Percentiles rank a stretch among this genome's conserved stretches.
Evolutionary conservation across 2,329 filamentous ascomycete genomes (phyloP).

Genomic region (Botrytis aclada): DNA sequence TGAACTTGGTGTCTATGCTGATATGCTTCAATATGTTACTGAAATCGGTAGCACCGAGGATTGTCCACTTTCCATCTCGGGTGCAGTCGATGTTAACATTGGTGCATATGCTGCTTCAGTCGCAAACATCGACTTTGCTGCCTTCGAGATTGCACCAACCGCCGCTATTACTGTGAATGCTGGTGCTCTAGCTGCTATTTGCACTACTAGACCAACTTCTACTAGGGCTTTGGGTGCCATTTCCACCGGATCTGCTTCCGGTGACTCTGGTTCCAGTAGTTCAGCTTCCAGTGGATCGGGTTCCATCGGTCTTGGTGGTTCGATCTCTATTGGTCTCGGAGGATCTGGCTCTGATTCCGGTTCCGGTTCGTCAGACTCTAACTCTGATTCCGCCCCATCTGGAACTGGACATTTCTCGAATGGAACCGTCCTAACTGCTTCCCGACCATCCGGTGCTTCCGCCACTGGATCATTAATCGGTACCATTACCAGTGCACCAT

Average conservation of each 20-base stretch:
- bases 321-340: background rate
- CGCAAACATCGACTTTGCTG: conserved; percentile 26
- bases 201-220: background rate
- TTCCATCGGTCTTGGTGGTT: no score
- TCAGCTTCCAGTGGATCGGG: background rate
- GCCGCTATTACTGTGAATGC: conserved; percentile 24
- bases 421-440: background rate
- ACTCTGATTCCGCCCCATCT: background rate
- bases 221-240: background rate
- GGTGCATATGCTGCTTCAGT: conserved; percentile 29
- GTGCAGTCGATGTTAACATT: conserved; percentile 26
- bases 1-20: conserved; percentile 27
- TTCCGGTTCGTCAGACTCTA: background rate
- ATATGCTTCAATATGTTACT: conserved; percentile 29
- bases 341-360: background rate
- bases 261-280: background rate
- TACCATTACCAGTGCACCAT: conserved; percentile 22
- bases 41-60: conserved; percentile 19
- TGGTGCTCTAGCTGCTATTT: background rate
- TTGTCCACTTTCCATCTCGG: conserved; percentile 24
- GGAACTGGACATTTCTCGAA: background rate
- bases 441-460: background rate
- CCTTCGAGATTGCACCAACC: conserved; percentile 23
- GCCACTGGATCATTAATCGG: background rate
- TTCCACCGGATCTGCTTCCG: background rate